Conservation (phyloP, 169 alveolate genomes). For the Haemoproteus tartakovskyi region DNA sequence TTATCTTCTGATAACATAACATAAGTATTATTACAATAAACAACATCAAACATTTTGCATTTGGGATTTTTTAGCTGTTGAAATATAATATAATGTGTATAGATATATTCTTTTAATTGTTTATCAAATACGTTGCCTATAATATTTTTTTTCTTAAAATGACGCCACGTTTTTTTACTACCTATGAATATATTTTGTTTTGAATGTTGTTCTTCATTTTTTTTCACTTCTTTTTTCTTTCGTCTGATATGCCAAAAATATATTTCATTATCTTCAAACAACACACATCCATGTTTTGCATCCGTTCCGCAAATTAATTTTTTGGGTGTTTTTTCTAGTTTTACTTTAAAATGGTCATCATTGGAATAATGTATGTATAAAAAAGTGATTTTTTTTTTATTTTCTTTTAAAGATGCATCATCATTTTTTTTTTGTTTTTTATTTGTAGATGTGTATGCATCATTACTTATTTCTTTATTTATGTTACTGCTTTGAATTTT, state of each 20-base stretch:
- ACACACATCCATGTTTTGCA: conserved; percentile 42
- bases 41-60: conserved; percentile 7
- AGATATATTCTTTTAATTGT: too few species aligned
- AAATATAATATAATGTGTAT: neutral
- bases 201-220: too few species aligned
- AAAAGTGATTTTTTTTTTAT: neutral
- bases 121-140: too few species aligned
- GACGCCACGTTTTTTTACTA: too few species aligned
- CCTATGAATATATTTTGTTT: too few species aligned
- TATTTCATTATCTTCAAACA: conserved; percentile 57
- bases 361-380: conserved; percentile 17
- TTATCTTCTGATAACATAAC: conserved; percentile 38
- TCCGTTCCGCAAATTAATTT: conserved; percentile 19
- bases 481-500: too few species aligned
- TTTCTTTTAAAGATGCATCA: too few species aligned
- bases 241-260: conserved; percentile 17
- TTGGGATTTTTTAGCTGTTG: conserved; percentile 28
- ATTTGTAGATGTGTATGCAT: too few species aligned
- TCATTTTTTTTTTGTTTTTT: too few species aligned
- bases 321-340: conserved; percentile 24
- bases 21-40: conserved; percentile 49
- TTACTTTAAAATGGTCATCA: conserved; percentile 15
- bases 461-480: too few species aligned
- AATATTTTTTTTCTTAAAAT: too few species aligned
- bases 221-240: neutral